phyloP scores from a whole-genome alignment of 176 grass and related monocot genomes.

The Aegilops speltoides region DNA sequence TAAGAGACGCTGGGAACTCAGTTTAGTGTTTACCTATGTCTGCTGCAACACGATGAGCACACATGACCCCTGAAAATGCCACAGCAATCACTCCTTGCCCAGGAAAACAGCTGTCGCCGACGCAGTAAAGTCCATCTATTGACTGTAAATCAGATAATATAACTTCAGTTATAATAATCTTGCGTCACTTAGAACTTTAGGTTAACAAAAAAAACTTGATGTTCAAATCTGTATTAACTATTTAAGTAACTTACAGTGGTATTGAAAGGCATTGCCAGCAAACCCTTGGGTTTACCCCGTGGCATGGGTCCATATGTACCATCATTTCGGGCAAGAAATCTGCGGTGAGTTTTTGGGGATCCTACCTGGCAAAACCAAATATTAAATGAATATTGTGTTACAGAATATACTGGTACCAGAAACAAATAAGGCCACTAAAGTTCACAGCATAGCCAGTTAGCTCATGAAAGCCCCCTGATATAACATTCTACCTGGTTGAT shows the following conservation, averaged over 20 bases:
- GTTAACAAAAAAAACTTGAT: slow-evolving; percentile 7
- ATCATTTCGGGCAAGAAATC: slow-evolving; percentile 84
- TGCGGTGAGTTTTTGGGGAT: slow-evolving; percentile 90
- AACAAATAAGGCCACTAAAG: neutral
- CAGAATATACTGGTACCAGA: neutral
- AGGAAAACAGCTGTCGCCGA: slow-evolving; percentile 96
- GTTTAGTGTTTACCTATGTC: slow-evolving; percentile 65
- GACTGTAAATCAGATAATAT: slow-evolving; percentile 48
- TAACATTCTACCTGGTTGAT: neutral
- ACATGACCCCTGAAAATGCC: slow-evolving; percentile 96
- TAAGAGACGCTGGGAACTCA: neutral
- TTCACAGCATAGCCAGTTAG: slow-evolving; percentile 3
- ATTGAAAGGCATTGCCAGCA: slow-evolving; percentile 96
- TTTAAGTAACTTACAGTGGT: slow-evolving; percentile 73
- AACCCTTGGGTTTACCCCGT: slow-evolving; percentile 74
- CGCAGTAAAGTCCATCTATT: slow-evolving; percentile 92
- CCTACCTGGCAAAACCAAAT: slow-evolving; percentile 62
- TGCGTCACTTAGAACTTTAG: neutral
- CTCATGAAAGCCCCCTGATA: neutral
- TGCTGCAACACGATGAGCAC: slow-evolving; percentile 93
- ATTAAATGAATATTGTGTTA: neutral
- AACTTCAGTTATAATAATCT: slow-evolving; percentile 18
- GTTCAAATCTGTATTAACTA: neutral
- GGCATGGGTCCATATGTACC: slow-evolving; percentile 97
- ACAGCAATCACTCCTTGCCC: slow-evolving; percentile 96